Evolutionary conservation across 2,329 filamentous ascomycete genomes (phyloP), one percentile per base, ranked within the genome.

Genomic region (Penicillium nordicum): DNA sequence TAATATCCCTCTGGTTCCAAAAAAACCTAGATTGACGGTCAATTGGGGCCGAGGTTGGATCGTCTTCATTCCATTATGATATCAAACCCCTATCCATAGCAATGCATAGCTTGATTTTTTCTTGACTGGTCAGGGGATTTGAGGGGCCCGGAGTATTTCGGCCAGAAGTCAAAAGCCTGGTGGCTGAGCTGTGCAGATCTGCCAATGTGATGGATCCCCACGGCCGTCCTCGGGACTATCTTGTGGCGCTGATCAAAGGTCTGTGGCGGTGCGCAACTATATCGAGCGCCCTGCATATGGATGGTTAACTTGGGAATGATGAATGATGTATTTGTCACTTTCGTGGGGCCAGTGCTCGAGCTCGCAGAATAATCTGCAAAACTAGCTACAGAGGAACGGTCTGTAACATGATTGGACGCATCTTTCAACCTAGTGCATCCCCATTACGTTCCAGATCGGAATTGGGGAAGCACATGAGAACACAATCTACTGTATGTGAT

Each of bases 201-300:
- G 16, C 21, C 14, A 50, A 62, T 64, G 57, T 63, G 63, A 65
- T 55, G 59, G 45, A 53, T 65, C 61, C 36, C 40, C 42, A 23
- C 18, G 14, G 12, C 38, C 34, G 16, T 34, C 43, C 32, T 46
- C 37, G n/a, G 8, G 18, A 10, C 34, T 30, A 50, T 57, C 48
- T 55, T 59, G 62, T 66, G 63, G 61, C 58, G 50, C 42, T 50
- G 56, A 59, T 45, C 38, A 18, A 37, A 44, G 12, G 7, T 12
- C 56, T 60, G 63, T 66, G 63, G 63, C 63, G 63, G 63, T 66
- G 63, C 59, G 38, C 32, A 46, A 34, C 50, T 55, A 29, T 32
- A 42, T 44, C 38, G 38, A 55, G 38, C 46, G 12, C n/a, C 38
- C 30, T 50, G 46, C 46, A 50, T 55, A 29, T 37, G 34, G 16